Conservation (phyloP, 306 rosid genomes). For the Boehmeria nivea region DNA sequence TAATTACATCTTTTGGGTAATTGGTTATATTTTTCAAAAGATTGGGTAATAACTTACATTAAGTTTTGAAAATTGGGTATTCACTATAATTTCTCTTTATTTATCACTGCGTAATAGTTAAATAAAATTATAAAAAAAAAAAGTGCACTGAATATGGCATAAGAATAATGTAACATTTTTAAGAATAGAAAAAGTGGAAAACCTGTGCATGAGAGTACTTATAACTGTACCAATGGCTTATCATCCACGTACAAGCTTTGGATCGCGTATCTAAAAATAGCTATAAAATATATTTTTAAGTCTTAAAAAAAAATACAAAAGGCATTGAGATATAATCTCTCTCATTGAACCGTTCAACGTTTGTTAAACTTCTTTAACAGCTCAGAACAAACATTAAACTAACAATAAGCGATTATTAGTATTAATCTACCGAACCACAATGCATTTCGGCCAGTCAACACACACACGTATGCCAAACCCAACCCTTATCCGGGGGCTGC, state of each 20-base stretch:
- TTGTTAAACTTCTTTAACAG: slow-evolving; percentile 45
- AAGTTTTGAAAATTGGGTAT: no score
- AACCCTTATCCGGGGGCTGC: slow-evolving; percentile 14
- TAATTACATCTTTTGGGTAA: no score
- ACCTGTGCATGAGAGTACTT: slow-evolving; percentile 14
- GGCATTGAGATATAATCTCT: slow-evolving; percentile 13
- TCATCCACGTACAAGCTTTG: slow-evolving; percentile 23
- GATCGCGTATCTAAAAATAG: slow-evolving; percentile 52
- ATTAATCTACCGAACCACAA: slow-evolving; percentile 30
- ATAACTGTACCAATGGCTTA: slow-evolving; percentile 15
- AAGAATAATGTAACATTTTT: slow-evolving; percentile 8
- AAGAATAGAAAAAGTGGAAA: background rate
- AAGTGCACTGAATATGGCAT: background rate
- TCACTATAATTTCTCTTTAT: background rate
- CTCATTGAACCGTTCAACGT: slow-evolving; percentile 46
- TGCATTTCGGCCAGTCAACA: slow-evolving; percentile 23
- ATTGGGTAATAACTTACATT: no score
- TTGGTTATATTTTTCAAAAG: no score
- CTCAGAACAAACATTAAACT: slow-evolving; percentile 35
- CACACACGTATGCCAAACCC: slow-evolving; percentile 30
- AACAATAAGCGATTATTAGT: slow-evolving; percentile 18
- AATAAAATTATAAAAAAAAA: background rate
- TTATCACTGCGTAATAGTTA: background rate
- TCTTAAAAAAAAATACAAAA: background rate
- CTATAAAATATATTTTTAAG: slow-evolving; percentile 17